phyloP scores from a whole-genome alignment of 169 alveolate species.

The Plasmodium fragile region DNA sequence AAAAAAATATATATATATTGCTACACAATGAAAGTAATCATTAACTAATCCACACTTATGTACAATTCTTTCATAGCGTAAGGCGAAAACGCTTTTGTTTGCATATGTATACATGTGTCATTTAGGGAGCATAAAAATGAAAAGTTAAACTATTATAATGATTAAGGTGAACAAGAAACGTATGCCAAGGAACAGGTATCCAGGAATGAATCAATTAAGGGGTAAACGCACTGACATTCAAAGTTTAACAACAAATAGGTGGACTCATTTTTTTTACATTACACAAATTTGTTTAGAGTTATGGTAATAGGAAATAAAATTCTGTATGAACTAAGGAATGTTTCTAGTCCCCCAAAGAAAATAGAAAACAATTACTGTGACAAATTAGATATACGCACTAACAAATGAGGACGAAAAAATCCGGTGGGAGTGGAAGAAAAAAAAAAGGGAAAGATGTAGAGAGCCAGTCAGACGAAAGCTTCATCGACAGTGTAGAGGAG shows the following conservation, averaged over 20 bases:
- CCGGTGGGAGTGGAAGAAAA: neutral
- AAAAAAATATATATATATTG: neutral
- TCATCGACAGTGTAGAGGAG: neutral
- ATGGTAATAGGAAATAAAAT: neutral
- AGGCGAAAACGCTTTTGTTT: neutral
- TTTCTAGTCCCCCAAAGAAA: neutral
- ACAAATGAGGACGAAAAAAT: constrained; percentile 20
- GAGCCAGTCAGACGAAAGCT: constrained; percentile 6
- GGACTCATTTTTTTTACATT: neutral
- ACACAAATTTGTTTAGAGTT: neutral
- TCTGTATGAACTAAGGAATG: neutral
- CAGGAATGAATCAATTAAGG: neutral
- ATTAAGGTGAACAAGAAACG: neutral
- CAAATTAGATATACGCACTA: neutral
- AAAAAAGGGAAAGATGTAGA: neutral
- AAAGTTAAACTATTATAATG: neutral
- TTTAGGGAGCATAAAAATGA: neutral
- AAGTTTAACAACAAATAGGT: neutral
- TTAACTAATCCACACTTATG: neutral
- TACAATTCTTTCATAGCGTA: neutral
- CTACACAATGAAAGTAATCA: neutral
- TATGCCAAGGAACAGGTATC: constrained; percentile 9
- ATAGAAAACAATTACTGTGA: neutral
- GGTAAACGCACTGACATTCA: neutral
- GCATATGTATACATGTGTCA: neutral